Percentiles rank a stretch among this genome's conserved stretches.
phyloP scores from a whole-genome alignment of 306 rosid genomes.

The Prunus dulcis region DNA sequence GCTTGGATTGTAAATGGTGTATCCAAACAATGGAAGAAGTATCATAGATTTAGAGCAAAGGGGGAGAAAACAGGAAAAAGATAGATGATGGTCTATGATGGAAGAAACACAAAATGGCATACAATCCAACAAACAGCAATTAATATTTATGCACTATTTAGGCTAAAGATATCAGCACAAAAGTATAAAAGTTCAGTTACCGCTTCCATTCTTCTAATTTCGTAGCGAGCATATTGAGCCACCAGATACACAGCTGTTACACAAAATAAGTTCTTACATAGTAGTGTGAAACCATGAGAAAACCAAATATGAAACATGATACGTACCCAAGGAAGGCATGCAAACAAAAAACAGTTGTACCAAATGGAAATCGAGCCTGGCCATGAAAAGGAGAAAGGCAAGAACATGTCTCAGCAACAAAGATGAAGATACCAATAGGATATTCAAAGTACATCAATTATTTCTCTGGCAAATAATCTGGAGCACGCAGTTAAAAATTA shows the following conservation, averaged over 20 bases:
- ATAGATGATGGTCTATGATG: background rate
- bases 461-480: background rate
- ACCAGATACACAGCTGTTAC: slow-evolving; percentile 81
- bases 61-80: too few species aligned
- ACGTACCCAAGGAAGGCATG: slow-evolving; percentile 83
- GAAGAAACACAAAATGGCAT: slow-evolving; percentile 8
- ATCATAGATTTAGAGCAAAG: background rate
- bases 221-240: slow-evolving; percentile 87
- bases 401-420: slow-evolving; percentile 17
- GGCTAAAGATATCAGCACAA: background rate
- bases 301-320: background rate
- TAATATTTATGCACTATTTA: too few species aligned
- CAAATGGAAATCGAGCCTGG: slow-evolving; percentile 88
- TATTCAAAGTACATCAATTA: background rate
- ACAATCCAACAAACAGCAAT: background rate
- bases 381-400: slow-evolving; percentile 26
- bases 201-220: slow-evolving; percentile 74
- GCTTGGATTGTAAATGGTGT: background rate
- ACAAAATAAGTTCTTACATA: slow-evolving; percentile 26
- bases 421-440: background rate
- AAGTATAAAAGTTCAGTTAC: slow-evolving; percentile 33
- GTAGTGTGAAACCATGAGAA: slow-evolving; percentile 4
- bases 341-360: slow-evolving; percentile 80
- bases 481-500: background rate
- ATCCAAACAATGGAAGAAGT: background rate